Base-by-base conservation (phyloP, 768 basidiomycete species). In the Ramaria rubella region DNA sequence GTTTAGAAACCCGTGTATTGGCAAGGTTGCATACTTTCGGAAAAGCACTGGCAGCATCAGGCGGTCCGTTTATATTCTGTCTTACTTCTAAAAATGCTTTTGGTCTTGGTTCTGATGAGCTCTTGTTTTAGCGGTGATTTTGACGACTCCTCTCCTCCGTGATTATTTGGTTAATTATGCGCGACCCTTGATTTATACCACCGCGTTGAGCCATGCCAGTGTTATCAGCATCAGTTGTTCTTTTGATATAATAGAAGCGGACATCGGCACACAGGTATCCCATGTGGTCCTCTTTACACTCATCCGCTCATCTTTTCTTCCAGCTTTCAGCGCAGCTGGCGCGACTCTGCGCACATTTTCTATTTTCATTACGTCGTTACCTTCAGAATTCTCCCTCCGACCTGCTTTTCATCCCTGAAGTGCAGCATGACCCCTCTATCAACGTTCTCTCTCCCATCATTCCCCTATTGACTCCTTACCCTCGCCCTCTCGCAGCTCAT, bases 101-200 rank as follows among this genome's bases (percentile, higher is more conserved):
- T n/a, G n/a, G 30, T 3, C 23, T 53, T 24, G 3, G 19, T 19
- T 7, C 7, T 12, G 52, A 40, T 61, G 46, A 61, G 24, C 8
- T 6, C 33, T 9, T 31, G 5, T 27, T 30, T 1, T 52, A 86
- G 94, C 94, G 44, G 89, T 90, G 5, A 69, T 96, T 5, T 71
- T 96, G 34, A 85, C 85, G 15, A 85, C 75, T 15, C 75, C 78
- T 1, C 73, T 90, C 9, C 77, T 95, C 44, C 83, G 86, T 11
- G 81, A 88, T 60, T 96, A 93, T 69, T 74, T 97, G 21, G 71
- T 96, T 61, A 97, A 97, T 67, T 98, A 94, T 69, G 93, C 93
- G 0, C 79, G 94, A 26, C 81, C 92, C 2, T 75, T 97, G 49
- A 90, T 97, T 50, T 97, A 93, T 72, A 96, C 93, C 2, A 97